Conservation (phyloP, 192 early-diverging fungal genomes). For the Coemansia sp. region DNA sequence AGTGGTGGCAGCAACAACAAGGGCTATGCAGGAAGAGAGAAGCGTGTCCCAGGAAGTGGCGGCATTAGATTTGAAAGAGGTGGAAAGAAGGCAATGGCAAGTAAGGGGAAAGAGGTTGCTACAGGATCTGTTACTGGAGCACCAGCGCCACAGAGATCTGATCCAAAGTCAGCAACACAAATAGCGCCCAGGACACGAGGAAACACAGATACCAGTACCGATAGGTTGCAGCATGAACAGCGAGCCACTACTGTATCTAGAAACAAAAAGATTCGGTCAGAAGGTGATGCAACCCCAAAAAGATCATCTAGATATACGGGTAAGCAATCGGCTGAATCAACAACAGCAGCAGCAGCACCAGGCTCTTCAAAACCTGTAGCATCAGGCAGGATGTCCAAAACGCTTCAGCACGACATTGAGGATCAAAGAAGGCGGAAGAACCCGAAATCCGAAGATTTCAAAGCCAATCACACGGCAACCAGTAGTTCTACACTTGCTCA, state of each 20-base stretch:
- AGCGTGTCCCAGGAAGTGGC: neutral
- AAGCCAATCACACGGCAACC: neutral
- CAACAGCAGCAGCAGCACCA: no score
- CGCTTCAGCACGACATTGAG: constrained; percentile 6
- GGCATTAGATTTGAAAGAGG: neutral
- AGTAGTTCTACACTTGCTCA: neutral
- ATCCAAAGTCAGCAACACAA: neutral
- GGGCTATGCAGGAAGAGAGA: neutral
- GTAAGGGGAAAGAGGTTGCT: neutral
- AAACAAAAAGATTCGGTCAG: neutral
- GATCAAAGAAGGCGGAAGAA: neutral
- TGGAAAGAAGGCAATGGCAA: neutral
- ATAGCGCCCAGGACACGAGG: neutral
- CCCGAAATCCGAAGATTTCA: neutral
- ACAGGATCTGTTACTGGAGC: neutral
- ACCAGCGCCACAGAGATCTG: neutral
- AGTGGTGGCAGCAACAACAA: neutral
- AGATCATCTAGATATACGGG: neutral
- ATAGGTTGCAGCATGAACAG: neutral
- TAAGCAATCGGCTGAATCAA: neutral
- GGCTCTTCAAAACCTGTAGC: neutral
- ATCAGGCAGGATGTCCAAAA: constrained; percentile 3
- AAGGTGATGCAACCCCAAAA: neutral
- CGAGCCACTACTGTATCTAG: neutral
- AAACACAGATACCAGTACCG: neutral